Conservation (phyloP, 371 early-diverging fungal species). For the Apophysomyces elegans region DNA sequence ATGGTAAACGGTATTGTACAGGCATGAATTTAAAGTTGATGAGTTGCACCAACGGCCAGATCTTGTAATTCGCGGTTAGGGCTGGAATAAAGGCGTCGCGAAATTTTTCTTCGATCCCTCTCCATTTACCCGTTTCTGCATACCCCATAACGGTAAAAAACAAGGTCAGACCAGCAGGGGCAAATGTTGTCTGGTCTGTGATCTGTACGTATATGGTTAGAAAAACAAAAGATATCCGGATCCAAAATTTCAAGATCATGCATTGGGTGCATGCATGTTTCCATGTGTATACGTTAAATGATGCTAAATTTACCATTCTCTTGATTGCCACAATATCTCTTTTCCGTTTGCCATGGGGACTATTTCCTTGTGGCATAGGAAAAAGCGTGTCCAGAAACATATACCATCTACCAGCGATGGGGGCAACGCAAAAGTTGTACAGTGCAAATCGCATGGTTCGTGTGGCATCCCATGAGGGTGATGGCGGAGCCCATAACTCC, state of each 20-base stretch:
- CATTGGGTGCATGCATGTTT: not conserved
- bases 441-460: constrained; percentile 64
- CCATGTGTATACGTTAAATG: not conserved
- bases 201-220: constrained; percentile 16
- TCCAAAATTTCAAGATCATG: constrained; percentile 1
- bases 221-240: not conserved
- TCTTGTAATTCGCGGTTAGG: constrained; percentile 74
- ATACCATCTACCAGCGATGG: constrained; percentile 78
- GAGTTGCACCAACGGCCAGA: constrained; percentile 83
- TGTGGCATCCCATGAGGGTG: constrained; percentile 34
- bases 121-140: constrained; percentile 61
- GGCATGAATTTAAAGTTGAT: constrained; percentile 84
- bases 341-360: constrained; percentile 17
- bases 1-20: constrained; percentile 71
- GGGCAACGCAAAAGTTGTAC: constrained; percentile 78
- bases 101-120: constrained; percentile 67
- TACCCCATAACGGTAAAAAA: constrained; percentile 73
- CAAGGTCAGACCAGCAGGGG: constrained; percentile 71
- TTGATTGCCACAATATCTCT: constrained; percentile 39
- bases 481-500: constrained; percentile 18
- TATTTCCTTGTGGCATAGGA: constrained; percentile 52
- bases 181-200: constrained; percentile 74
- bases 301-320: constrained; percentile 37
- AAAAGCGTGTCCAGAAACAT: constrained; percentile 66
- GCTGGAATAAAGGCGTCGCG: constrained; percentile 62